phyloP scores from a whole-genome alignment of 495 filamentous ascomycete species.

The Sporormia fimetaria region DNA sequence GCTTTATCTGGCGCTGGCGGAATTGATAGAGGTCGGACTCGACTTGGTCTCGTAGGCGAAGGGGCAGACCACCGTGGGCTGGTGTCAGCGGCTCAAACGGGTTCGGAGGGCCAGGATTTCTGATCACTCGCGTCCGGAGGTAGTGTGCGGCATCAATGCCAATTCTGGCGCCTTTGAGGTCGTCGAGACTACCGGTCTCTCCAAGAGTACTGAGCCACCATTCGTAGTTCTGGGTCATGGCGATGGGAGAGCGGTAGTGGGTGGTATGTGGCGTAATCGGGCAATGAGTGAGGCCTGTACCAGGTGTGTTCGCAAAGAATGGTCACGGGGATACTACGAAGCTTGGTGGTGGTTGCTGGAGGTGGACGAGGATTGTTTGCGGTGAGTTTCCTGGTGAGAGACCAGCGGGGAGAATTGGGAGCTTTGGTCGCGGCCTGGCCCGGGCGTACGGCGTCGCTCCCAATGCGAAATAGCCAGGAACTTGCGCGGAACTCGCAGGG shows the following conservation, averaged over 20 bases:
- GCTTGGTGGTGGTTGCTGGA: too few relatives aligned
- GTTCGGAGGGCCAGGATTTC: conserved; percentile 50
- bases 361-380: too few relatives aligned
- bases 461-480: too few relatives aligned
- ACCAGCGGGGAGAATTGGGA: too few relatives aligned
- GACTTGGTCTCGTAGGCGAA: conserved; percentile 58
- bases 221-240: conserved; percentile 49
- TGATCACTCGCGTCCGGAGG: conserved; percentile 56
- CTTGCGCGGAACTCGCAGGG: too few relatives aligned
- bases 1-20: conserved; percentile 50
- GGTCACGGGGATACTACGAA: too few relatives aligned
- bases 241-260: conserved; percentile 5
- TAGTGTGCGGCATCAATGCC: conserved; percentile 89
- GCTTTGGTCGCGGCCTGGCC: too few relatives aligned
- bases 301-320: too few relatives aligned
- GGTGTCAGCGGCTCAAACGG: conserved; percentile 85
- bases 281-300: too few relatives aligned
- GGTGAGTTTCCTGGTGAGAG: too few relatives aligned
- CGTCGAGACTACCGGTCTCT: conserved; percentile 46
- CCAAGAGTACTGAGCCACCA: conserved; percentile 42
- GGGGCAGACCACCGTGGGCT: conserved; percentile 81
- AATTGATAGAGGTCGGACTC: conserved; percentile 60
- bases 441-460: too few relatives aligned
- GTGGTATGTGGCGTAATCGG: too few relatives aligned
- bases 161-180: conserved; percentile 58